These are phyloP conservation scores for Bretschneidera sinensis DNA, from an alignment of 345 rosid species.

Conservation along the genomic window DNA sequence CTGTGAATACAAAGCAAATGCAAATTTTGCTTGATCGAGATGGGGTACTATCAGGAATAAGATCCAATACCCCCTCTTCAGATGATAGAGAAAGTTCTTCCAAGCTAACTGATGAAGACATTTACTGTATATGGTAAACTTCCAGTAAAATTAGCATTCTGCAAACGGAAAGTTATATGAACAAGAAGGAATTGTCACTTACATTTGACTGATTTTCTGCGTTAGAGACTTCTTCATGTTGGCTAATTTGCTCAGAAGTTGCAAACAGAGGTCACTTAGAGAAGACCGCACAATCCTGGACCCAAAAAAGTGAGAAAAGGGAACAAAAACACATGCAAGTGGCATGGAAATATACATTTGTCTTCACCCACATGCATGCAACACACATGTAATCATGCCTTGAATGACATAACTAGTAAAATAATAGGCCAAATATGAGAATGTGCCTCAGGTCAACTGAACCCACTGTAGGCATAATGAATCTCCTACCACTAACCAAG, in stretches of 20 bases:
- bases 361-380: too few relatives aligned
- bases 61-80: conserved; percentile 31
- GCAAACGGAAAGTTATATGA: not conserved
- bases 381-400: too few relatives aligned
- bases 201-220: conserved; percentile 39
- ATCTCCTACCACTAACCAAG: too few relatives aligned
- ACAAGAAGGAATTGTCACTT: conserved; percentile 16
- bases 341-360: not conserved
- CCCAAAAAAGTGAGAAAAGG: too few relatives aligned
- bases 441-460: too few relatives aligned
- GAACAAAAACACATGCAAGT: conserved; percentile 9
- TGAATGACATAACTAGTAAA: too few relatives aligned
- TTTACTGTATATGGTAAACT: conserved; percentile 33
- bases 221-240: conserved; percentile 21
- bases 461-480: too few relatives aligned
- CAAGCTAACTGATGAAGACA: conserved; percentile 27
- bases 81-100: conserved; percentile 38
- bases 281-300: conserved; percentile 65
- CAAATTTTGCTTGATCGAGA: conserved; percentile 26
- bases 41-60: conserved; percentile 21
- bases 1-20: too few relatives aligned
- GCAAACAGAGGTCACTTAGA: conserved; percentile 47
- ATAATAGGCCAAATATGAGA: too few relatives aligned
- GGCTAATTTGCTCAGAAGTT: conserved; percentile 21
- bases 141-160: conserved; percentile 12